These are phyloP conservation scores for Suillus spraguei DNA, from an alignment of 768 basidiomycete genomes.

Conservation along the genomic window DNA sequence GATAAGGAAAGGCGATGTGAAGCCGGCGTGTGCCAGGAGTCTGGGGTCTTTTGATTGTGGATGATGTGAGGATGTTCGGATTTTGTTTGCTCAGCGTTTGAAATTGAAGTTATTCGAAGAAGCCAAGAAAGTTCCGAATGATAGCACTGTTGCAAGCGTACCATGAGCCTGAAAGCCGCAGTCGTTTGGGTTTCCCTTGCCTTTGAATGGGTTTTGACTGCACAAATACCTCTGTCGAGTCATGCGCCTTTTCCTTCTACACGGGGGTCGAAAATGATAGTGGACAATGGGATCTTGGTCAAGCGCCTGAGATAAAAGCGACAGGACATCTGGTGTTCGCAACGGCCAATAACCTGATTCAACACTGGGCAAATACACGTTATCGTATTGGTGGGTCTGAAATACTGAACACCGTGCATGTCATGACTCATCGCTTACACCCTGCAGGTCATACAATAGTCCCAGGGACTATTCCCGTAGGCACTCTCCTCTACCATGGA, in stretches of 20 bases:
- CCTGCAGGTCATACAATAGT: conserved; percentile 32
- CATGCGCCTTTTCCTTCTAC: not conserved
- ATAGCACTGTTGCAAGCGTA: too few relatives aligned
- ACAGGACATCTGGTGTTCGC: conserved; percentile 39
- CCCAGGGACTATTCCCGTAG: conserved; percentile 35
- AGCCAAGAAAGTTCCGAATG: too few relatives aligned
- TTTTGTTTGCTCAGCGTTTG: too few relatives aligned
- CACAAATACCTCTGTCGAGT: not conserved
- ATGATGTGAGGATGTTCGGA: too few relatives aligned
- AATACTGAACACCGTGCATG: not conserved
- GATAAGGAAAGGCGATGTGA: too few relatives aligned
- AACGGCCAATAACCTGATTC: conserved; percentile 35
- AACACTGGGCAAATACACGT: conserved; percentile 41
- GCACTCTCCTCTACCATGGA: conserved; percentile 41
- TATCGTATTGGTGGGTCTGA: conserved; percentile 34
- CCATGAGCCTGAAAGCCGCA: too few relatives aligned
- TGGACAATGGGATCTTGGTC: conserved; percentile 23
- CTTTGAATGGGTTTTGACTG: not conserved
- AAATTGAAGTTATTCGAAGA: too few relatives aligned
- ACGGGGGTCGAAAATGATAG: not conserved
- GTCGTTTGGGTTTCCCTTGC: not conserved
- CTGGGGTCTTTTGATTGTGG: too few relatives aligned
- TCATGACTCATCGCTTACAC: not conserved
- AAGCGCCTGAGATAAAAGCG: conserved; percentile 27
- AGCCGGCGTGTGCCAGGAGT: too few relatives aligned